These are phyloP conservation scores for Lachnellula arida DNA, from an alignment of 2,329 filamentous ascomycete species.

Conservation along the genomic window DNA sequence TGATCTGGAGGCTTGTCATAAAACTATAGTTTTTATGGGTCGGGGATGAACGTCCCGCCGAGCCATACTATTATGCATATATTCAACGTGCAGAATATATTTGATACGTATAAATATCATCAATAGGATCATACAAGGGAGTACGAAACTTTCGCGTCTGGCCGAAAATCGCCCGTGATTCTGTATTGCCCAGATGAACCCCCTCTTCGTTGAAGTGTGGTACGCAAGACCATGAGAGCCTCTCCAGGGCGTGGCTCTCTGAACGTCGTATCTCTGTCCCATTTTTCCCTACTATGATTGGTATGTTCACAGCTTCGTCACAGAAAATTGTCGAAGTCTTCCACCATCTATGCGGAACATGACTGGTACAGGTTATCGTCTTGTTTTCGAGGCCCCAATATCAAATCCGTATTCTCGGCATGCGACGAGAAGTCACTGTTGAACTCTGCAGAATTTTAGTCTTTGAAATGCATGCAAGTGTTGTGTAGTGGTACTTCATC, in stretches of 20 bases:
- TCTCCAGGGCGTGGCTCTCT: neutral
- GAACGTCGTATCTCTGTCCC: neutral
- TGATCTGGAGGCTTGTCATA: conserved; percentile 4
- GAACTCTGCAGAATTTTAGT: neutral
- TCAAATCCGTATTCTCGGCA: neutral
- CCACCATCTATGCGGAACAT: too few relatives aligned
- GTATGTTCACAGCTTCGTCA: neutral
- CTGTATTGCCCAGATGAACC: neutral
- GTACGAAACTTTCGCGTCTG: neutral
- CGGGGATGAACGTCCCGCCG: conserved; percentile 16
- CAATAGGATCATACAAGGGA: neutral
- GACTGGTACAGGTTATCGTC: neutral
- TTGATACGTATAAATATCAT: neutral
- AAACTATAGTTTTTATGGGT: conserved; percentile 2
- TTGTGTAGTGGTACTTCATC: conserved; percentile 9
- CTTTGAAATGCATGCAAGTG: conserved; percentile 5
- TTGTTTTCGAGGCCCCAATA: neutral
- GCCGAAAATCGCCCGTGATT: conserved; percentile 6
- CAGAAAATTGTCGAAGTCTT: neutral
- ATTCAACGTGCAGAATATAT: neutral
- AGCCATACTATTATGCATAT: conserved; percentile 9
- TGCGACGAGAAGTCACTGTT: conserved; percentile 1
- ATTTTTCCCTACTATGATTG: neutral
- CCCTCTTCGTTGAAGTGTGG: neutral
- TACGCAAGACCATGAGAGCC: neutral